These are phyloP conservation scores for Bipolaris gigantea DNA, from an alignment of 2,329 filamentous ascomycete species.

Conservation along the genomic window DNA sequence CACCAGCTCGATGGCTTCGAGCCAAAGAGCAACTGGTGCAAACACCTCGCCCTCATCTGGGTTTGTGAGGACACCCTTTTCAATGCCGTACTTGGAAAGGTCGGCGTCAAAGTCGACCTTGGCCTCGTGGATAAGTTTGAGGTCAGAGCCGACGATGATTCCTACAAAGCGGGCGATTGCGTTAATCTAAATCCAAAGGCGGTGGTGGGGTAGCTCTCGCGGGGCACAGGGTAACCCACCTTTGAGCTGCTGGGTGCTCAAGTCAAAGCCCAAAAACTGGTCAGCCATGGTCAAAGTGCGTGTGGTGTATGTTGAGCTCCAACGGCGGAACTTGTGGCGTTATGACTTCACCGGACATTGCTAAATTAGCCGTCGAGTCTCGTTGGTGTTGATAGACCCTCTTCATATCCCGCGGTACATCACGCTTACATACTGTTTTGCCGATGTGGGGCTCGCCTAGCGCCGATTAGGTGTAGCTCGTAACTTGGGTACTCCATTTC, in stretches of 20 bases:
- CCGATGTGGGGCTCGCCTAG: too few species aligned
- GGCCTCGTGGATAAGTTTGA: conserved; percentile 79
- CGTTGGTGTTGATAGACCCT: conserved; percentile 21
- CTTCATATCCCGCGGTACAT: conserved; percentile 15
- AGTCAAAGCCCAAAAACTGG: conserved; percentile 89
- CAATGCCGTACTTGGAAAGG: conserved; percentile 68
- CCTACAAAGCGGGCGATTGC: conserved; percentile 52
- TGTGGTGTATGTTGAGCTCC: not conserved
- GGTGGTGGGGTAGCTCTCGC: conserved; percentile 37
- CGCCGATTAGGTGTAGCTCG: too few species aligned
- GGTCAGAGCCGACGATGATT: conserved; percentile 79
- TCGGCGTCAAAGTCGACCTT: conserved; percentile 96
- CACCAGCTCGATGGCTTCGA: conserved; percentile 88
- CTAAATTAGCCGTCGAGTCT: conserved; percentile 17
- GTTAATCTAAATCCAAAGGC: conserved; percentile 15
- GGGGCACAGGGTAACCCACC: conserved; percentile 53
- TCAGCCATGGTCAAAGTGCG: conserved; percentile 39
- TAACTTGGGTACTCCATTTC: too few species aligned
- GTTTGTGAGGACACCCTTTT: conserved; percentile 85
- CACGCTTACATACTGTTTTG: conserved; percentile 6
- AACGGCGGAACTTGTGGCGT: not conserved
- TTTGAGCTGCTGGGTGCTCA: conserved; percentile 96
- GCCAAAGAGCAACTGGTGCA: conserved; percentile 90
- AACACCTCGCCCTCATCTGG: conserved; percentile 84
- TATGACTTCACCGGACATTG: conserved; percentile 12